Conservation (phyloP, 129 eudicot species). For the Escallonia herrerae region DNA sequence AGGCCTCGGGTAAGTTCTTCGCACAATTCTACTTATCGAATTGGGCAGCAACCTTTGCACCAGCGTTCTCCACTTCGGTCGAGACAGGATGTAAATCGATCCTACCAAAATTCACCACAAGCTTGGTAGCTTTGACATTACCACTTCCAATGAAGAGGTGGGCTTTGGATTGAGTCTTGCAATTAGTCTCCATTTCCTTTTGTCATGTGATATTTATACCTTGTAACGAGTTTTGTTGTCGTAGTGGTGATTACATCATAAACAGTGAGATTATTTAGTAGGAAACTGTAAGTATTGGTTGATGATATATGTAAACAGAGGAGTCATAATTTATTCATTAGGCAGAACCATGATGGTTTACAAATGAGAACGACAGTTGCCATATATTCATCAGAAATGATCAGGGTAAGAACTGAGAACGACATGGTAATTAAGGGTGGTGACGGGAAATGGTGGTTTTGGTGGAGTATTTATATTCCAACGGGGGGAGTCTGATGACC, state of each 20-base stretch:
- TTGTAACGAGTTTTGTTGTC: constrained; percentile 10
- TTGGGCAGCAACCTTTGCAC: constrained; percentile 16
- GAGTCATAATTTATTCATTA: no score
- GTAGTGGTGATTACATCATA: neutral
- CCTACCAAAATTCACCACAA: constrained; percentile 19
- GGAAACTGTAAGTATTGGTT: neutral
- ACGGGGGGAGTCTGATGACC: no score
- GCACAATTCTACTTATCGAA: constrained; percentile 16
- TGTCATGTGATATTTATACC: neutral
- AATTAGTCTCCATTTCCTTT: neutral
- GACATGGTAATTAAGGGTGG: no score
- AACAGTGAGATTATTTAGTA: constrained; percentile 2
- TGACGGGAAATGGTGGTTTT: no score
- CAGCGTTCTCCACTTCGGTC: constrained; percentile 32
- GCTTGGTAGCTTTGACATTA: constrained; percentile 10
- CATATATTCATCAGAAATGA: no score
- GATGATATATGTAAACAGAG: no score
- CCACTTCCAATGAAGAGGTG: neutral
- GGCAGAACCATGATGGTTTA: no score
- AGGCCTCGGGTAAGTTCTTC: constrained; percentile 19
- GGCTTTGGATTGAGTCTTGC: no score
- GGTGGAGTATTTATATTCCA: no score
- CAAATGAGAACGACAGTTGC: no score
- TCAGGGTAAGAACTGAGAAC: no score
- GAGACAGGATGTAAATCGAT: constrained; percentile 20